Conservation (phyloP, 1,284 basidiomycete species). For the Ustilago crameri region DNA sequence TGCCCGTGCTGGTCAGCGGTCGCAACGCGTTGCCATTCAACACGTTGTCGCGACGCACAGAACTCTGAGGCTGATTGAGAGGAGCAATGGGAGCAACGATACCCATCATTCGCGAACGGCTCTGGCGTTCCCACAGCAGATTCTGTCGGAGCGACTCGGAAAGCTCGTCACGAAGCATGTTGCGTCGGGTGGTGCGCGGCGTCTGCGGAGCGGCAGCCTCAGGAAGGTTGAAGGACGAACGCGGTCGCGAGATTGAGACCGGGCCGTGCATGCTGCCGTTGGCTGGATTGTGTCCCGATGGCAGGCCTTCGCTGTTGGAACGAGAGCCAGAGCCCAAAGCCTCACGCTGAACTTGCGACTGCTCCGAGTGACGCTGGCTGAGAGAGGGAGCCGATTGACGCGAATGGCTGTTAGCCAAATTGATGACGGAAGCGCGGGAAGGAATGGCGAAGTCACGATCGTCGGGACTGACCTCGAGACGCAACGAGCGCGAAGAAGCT, state of each 20-base stretch:
- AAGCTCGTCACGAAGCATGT: constrained; percentile 85
- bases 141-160: constrained; percentile 85
- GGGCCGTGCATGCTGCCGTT: constrained; percentile 23
- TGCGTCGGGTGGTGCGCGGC: constrained; percentile 82
- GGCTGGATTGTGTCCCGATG: constrained; percentile 20
- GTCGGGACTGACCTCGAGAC: constrained; percentile 50
- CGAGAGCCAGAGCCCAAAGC: constrained; percentile 37
- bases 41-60: constrained; percentile 38
- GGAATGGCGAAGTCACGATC: constrained; percentile 49
- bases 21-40: constrained; percentile 54
- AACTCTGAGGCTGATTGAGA: constrained; percentile 17
- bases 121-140: constrained; percentile 81
- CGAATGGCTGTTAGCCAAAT: constrained; percentile 26
- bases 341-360: constrained; percentile 21
- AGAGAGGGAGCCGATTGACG: constrained; percentile 42
- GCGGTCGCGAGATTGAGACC: constrained; percentile 39
- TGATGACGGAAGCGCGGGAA: constrained; percentile 31
- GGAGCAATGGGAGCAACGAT: constrained; percentile 47
- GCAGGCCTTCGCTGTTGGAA: constrained; percentile 49
- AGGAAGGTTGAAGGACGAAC: constrained; percentile 45
- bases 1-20: constrained; percentile 52
- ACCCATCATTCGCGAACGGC: constrained; percentile 63
- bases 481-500: constrained; percentile 40
- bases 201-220: constrained; percentile 76
- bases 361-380: constrained; percentile 41